phyloP scores from a whole-genome alignment of 2,329 filamentous ascomycete genomes.

The Hypoxylon sp. region DNA sequence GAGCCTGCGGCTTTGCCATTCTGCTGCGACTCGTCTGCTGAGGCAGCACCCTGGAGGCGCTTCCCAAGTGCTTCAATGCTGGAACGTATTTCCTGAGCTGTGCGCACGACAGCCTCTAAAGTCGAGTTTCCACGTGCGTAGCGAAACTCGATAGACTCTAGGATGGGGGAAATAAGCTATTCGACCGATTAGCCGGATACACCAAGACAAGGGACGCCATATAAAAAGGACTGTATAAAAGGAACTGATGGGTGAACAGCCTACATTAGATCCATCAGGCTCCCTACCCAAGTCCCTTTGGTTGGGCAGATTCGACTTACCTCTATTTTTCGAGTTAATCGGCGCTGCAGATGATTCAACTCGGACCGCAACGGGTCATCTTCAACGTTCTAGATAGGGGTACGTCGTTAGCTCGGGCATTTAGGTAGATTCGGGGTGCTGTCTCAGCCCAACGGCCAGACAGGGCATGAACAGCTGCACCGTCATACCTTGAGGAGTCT shows the following conservation, averaged over 20 bases:
- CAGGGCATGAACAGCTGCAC: not conserved
- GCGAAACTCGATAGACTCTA: conserved; percentile 53
- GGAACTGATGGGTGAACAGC: conserved; percentile 13
- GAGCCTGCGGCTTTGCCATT: conserved; percentile 52
- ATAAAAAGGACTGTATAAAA: too few relatives aligned
- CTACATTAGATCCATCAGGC: conserved; percentile 21
- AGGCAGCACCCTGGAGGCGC: conserved; percentile 74
- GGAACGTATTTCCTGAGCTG: conserved; percentile 83
- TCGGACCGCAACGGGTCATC: conserved; percentile 73
- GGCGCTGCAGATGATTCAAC: conserved; percentile 73
- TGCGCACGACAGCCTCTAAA: conserved; percentile 82
- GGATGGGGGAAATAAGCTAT: conserved; percentile 45
- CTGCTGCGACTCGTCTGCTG: conserved; percentile 63
- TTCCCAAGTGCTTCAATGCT: conserved; percentile 84
- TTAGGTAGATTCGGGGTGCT: not conserved
- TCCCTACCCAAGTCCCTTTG: too few relatives aligned
- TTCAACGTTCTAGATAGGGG: conserved; percentile 64
- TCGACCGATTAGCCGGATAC: conserved; percentile 3
- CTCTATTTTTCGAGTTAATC: conserved; percentile 85
- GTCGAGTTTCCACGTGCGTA: conserved; percentile 59
- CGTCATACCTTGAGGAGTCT: conserved; percentile 68
- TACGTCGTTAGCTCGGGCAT: conserved; percentile 22
- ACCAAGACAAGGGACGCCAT: not conserved
- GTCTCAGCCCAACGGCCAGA: not conserved
- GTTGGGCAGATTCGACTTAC: conserved; percentile 51